These are phyloP conservation scores for Sporothrix brasiliensis DNA, from an alignment of 2,329 filamentous ascomycete genomes.

Conservation along the genomic window DNA sequence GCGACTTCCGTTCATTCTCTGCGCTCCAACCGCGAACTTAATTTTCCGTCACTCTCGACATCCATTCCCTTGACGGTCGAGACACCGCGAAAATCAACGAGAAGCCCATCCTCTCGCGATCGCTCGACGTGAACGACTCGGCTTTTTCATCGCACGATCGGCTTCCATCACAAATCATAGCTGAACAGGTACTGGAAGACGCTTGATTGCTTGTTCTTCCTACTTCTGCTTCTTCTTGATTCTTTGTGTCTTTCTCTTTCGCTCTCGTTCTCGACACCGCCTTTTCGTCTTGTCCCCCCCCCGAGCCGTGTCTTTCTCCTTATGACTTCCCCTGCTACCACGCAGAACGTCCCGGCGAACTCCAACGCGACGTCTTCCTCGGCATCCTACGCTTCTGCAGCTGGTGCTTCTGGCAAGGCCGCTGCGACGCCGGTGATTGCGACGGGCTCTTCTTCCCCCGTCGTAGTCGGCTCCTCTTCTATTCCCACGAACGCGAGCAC, in stretches of 20 bases:
- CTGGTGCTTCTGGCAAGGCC: slow-evolving; percentile 64
- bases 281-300: not conserved
- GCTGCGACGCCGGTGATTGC: slow-evolving; percentile 63
- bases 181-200: slow-evolving; percentile 7
- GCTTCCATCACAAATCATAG: not conserved
- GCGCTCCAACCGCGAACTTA: not conserved
- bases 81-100: not conserved
- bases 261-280: not conserved
- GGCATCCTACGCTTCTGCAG: slow-evolving; percentile 69
- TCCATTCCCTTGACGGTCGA: slow-evolving; percentile 23
- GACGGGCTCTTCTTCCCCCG: slow-evolving; percentile 59
- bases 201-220: slow-evolving; percentile 2
- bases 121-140: not conserved
- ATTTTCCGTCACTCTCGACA: not conserved
- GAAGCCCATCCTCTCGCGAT: not conserved
- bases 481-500: slow-evolving; percentile 47
- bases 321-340: slow-evolving; percentile 65
- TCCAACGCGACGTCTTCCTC: slow-evolving; percentile 55
- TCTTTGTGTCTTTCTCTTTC: too few species aligned
- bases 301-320: slow-evolving; percentile 39
- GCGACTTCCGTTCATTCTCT: slow-evolving; percentile 27
- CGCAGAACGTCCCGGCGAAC: slow-evolving; percentile 49
- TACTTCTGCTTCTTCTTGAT: not conserved
- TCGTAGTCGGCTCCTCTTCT: slow-evolving; percentile 60
- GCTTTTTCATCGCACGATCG: slow-evolving; percentile 1